Evolutionary conservation across 345 rosid genomes (phyloP).

Genomic region (Populus ilicifolia): DNA sequence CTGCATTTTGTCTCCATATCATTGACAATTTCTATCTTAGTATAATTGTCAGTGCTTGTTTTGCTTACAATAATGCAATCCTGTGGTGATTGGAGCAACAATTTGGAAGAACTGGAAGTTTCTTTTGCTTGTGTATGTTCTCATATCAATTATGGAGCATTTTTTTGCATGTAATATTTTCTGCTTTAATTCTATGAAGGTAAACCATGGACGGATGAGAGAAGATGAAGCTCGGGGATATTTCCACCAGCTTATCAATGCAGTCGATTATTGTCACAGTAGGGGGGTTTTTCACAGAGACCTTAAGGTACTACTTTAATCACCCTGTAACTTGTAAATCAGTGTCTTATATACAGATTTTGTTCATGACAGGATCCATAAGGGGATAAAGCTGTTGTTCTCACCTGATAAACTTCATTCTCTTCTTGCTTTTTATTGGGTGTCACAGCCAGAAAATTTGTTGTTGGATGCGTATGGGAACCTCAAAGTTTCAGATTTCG

Average conservation of each 20-base stretch:
- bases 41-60: not conserved
- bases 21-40: not conserved
- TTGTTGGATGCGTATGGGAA: slow-evolving; percentile 77
- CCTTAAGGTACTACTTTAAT: slow-evolving; percentile 57
- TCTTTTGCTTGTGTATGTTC: not conserved
- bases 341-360: not conserved
- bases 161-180: not conserved
- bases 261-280: slow-evolving; percentile 95
- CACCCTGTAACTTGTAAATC: not conserved
- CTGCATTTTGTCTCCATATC: not conserved
- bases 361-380: not conserved
- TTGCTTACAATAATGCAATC: not conserved
- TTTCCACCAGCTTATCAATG: slow-evolving; percentile 94
- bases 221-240: slow-evolving; percentile 86
- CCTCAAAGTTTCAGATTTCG: slow-evolving; percentile 97
- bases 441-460: slow-evolving; percentile 82
- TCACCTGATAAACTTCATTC: slow-evolving; percentile 2
- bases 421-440: slow-evolving; percentile 11
- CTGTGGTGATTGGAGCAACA: not conserved
- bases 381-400: not conserved
- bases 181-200: slow-evolving; percentile 39
- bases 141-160: not conserved
- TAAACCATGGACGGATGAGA: slow-evolving; percentile 86
- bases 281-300: slow-evolving; percentile 98
- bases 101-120: not conserved